Conservation (phyloP, 2,329 filamentous ascomycete species). For the Aspergillus ibericus region DNA sequence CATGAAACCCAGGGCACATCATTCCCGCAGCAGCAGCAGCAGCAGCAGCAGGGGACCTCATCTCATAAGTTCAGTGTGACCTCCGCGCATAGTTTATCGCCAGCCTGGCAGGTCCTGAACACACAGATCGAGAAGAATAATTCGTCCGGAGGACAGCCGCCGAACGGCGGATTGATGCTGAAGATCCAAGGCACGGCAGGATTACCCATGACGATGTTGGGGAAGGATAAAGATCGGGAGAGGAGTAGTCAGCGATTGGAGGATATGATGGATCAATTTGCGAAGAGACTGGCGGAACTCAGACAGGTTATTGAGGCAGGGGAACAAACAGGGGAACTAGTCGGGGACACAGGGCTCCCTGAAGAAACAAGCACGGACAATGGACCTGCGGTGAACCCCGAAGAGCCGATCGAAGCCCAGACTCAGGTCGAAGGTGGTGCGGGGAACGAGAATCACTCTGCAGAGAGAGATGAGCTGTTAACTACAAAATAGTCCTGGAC, state of each 20-base stretch:
- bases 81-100: slow-evolving; percentile 69
- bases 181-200: slow-evolving; percentile 46
- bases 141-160: slow-evolving; percentile 53
- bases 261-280: slow-evolving; percentile 50
- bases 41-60: slow-evolving; percentile 5
- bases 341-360: not conserved
- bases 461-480: not conserved
- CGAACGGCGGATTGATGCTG: slow-evolving; percentile 46
- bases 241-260: slow-evolving; percentile 37
- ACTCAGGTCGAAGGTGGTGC: not conserved
- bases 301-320: slow-evolving; percentile 43
- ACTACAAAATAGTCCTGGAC: not conserved
- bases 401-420: not conserved
- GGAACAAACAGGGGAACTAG: slow-evolving; percentile 8
- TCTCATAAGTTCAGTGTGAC: slow-evolving; percentile 56
- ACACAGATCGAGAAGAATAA: slow-evolving; percentile 55
- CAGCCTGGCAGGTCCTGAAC: slow-evolving; percentile 68
- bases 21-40: slow-evolving; percentile 10
- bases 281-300: slow-evolving; percentile 45
- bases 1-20: slow-evolving; percentile 24
- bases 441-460: not conserved
- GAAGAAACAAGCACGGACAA: not conserved
- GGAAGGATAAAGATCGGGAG: slow-evolving; percentile 25
- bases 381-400: not conserved
- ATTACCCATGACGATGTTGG: slow-evolving; percentile 21